phyloP scores from a whole-genome alignment of 176 grass and related monocot genomes.

The Microstegium vimineum region DNA sequence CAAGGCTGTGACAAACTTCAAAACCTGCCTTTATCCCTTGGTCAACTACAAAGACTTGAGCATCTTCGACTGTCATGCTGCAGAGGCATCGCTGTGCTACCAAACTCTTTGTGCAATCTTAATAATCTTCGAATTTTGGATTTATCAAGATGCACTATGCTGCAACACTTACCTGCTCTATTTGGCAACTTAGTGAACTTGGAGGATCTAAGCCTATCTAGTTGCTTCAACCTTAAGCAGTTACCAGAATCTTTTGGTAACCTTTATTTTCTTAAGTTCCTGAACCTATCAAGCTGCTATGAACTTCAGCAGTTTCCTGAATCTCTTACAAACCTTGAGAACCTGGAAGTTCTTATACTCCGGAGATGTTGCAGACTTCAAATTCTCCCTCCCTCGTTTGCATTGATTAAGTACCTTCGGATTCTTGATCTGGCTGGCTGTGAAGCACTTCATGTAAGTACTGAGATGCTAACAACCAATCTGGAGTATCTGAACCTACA shows the following conservation, averaged over 20 bases:
- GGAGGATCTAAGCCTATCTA: constrained; percentile 21
- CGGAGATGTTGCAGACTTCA: constrained; percentile 21
- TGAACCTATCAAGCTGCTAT: constrained; percentile 35
- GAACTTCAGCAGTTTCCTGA: constrained; percentile 16
- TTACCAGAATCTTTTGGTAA: constrained; percentile 39
- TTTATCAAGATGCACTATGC: constrained; percentile 23
- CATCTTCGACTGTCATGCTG: constrained; percentile 8
- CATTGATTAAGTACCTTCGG: background rate
- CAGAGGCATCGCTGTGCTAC: background rate
- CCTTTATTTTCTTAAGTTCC: constrained; percentile 20
- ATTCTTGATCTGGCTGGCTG: constrained; percentile 22
- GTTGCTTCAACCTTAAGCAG: constrained; percentile 26
- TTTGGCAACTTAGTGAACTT: constrained; percentile 28
- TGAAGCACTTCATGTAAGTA: constrained; percentile 22
- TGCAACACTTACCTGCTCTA: constrained; percentile 13
- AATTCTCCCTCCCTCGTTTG: constrained; percentile 17
- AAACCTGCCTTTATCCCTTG: constrained; percentile 5
- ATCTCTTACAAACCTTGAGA: constrained; percentile 10
- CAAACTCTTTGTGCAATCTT: constrained; percentile 13
- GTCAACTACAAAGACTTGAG: constrained; percentile 9
- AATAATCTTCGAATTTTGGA: constrained; percentile 12
- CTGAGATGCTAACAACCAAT: constrained; percentile 5
- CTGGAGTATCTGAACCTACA: constrained; percentile 27
- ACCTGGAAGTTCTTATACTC: constrained; percentile 20
- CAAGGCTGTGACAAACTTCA: constrained; percentile 33